Evolutionary conservation across 2,329 filamentous ascomycete species (phyloP), one percentile per base, ranked within the genome.

Genomic region (Neonectria sp.): DNA sequence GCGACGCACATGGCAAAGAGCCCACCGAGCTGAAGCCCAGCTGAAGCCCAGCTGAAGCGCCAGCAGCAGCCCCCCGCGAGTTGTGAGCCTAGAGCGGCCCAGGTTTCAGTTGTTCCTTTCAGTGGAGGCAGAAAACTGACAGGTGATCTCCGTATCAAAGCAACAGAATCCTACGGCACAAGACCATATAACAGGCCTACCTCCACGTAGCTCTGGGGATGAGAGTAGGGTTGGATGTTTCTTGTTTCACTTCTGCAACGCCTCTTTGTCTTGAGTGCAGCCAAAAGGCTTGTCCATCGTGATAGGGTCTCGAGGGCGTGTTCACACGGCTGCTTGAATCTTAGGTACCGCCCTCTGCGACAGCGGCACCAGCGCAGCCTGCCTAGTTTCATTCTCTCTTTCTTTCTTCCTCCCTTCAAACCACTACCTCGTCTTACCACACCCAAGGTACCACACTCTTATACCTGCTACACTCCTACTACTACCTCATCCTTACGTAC

Each of bases 1-100:
- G n/a, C 29, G 49, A 31, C 27, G 48, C 27, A 21, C 27, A 31
- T 51, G 48, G 25, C 35, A 31, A 29, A 12, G 49, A 49, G 49
- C 24, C 57, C 57, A 61, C 57, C 33, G 7, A 65, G 58, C 63
- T 65, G 63, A 65, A 35, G 46, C 35, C 27, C 58, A 65, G 63
- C 46, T 61, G 46, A 65, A 60, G 57, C 27, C 27, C 58, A 65
- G 63, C 46, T 61, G 46, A 65, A 60, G 57, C 27, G 48, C 49
- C 35, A 45, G 6, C 58, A 29, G 15, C 17, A 29, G 15, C 15
- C 29, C 29, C 52, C 52, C 33, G 51, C 49, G n/a, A 49, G 53
- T 48, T 52, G 49, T 12, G 31, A 24, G 51, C 52, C 61, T 35
- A 59, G 25, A 45, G 43, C 43, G 40, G 37, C 25, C 33, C 40